phyloP scores from a whole-genome alignment of 2,329 filamentous ascomycete species.

The Trichoderma koningiopsis region DNA sequence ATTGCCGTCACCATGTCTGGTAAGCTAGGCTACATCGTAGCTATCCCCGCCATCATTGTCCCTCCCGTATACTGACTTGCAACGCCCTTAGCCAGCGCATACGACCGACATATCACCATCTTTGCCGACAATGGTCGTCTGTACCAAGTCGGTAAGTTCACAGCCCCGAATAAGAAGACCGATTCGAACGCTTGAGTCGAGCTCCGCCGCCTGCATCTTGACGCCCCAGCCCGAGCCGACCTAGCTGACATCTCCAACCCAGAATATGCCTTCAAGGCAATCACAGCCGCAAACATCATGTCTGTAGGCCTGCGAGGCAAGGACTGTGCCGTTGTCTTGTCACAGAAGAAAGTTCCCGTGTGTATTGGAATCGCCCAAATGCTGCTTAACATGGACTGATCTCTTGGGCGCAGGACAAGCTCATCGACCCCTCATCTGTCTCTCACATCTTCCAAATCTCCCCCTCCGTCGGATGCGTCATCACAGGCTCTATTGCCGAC shows the following conservation, averaged over 20 bases:
- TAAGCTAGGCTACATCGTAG: slow-evolving; percentile 37
- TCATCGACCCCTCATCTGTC: slow-evolving; percentile 96
- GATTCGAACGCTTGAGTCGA: slow-evolving; percentile 1
- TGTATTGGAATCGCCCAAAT: slow-evolving; percentile 41
- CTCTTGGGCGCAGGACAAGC: slow-evolving; percentile 74
- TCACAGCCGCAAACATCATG: slow-evolving; percentile 99
- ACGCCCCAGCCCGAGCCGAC: background rate
- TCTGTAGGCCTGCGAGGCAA: slow-evolving; percentile 95
- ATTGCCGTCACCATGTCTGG: slow-evolving; percentile 54
- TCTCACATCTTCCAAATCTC: slow-evolving; percentile 98
- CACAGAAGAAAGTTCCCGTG: slow-evolving; percentile 99
- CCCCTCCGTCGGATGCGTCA: slow-evolving; percentile 93
- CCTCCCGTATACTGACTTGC: slow-evolving; percentile 35
- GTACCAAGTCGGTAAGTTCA: slow-evolving; percentile 94
- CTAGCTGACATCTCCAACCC: slow-evolving; percentile 34
- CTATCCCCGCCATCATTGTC: slow-evolving; percentile 24
- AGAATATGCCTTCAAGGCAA: slow-evolving; percentile 99
- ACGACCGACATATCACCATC: slow-evolving; percentile 99
- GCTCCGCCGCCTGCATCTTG: background rate
- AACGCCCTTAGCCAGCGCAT: slow-evolving; percentile 63
- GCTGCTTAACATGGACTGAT: slow-evolving; percentile 28
- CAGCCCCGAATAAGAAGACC: slow-evolving; percentile 12
- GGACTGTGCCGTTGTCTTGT: slow-evolving; percentile 94
- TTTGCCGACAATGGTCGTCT: slow-evolving; percentile 98
- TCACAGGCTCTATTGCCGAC: slow-evolving; percentile 98